Base-by-base conservation (phyloP, 1,284 basidiomycete species). In the Ustilago curta region DNA sequence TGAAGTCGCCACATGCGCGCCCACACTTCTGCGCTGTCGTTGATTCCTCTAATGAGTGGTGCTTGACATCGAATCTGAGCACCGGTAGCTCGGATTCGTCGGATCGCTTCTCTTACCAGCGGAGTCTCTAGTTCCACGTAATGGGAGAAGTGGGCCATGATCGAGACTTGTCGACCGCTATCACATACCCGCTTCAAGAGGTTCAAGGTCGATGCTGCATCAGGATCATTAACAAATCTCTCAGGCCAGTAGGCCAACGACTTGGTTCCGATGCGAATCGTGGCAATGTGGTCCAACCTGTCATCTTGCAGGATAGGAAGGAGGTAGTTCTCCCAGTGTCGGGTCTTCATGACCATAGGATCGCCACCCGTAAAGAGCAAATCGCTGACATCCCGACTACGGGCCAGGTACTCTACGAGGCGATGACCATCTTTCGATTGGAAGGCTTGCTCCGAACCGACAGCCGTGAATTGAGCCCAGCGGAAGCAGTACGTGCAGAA, bases 401-500 rank as follows among this genome's bases (percentile, higher is more conserved):
- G 37, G 11, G 52, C 39, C 12, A 43, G 25, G 8, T 54, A 43
- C 25, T 54, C 23, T 16, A 42, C 52, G 29, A 54, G 42, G 14
- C 42, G 37, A 12, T 29, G 18, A 16, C 29, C 42, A 42, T 54
- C 39, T 37, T 54, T 54, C 18, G 52, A 42, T 23, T 54, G 52
- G n/a, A 54, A 54, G 5, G 52, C 39, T 23, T 54, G 52, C 23
- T 54, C 52, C 8, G 52, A 54, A 1, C 52, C 52, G 2, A 54
- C 52, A 6, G 39, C 52, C 14, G 52, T 54, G 25, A 54, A 54
- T n/a, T 54, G 52, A 18, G 52, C 52, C 52, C 52, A 54, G 37
- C 52, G 39, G 52, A 54, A 54, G 42, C 52, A 54, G 19, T 54
- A 54, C 3, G 52, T 54, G 52, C 52, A 54, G 23, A 54, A 54